phyloP scores from a whole-genome alignment of 805 yeast species.

The Candida railenensis region DNA sequence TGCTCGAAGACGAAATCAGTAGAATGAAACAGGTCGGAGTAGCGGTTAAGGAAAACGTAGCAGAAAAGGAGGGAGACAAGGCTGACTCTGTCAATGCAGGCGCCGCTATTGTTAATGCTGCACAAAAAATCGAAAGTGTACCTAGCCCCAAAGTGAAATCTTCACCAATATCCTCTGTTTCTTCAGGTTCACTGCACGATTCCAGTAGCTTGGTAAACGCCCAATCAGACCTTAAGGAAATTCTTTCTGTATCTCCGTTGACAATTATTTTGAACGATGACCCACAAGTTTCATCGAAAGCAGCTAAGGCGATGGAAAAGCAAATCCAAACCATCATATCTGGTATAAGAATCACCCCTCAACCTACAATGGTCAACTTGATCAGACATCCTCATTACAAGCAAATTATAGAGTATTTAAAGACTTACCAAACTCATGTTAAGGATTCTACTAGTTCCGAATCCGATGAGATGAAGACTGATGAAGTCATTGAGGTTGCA shows the following conservation, averaged over 20 bases:
- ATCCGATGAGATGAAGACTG: slow-evolving; percentile 6
- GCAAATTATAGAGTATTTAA: slow-evolving; percentile 23
- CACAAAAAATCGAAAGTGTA: not conserved
- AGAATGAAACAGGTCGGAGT: not conserved
- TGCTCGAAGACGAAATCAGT: not conserved
- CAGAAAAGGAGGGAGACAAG: not conserved
- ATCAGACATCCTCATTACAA: slow-evolving; percentile 30
- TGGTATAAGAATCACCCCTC: slow-evolving; percentile 28
- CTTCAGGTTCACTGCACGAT: not conserved
- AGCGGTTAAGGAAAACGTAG: no score
- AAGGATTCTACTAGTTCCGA: not conserved
- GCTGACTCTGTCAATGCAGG: not conserved
- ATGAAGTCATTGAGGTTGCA: slow-evolving; percentile 1
- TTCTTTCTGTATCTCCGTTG: slow-evolving; percentile 29
- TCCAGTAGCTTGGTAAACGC: slow-evolving; percentile 9
- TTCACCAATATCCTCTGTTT: not conserved
- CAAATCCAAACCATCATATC: slow-evolving; percentile 18
- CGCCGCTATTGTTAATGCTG: not conserved
- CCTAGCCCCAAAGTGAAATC: not conserved
- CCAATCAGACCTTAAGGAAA: slow-evolving; percentile 28
- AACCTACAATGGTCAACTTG: slow-evolving; percentile 29
- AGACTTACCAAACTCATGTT: slow-evolving; percentile 13
- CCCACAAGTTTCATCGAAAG: not conserved
- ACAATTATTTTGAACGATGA: slow-evolving; percentile 21
- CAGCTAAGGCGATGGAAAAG: slow-evolving; percentile 9